Evolutionary conservation across 805 yeast genomes (phyloP), one percentile per base, ranked within the genome.

Genomic region (Ogataea neopini): DNA sequence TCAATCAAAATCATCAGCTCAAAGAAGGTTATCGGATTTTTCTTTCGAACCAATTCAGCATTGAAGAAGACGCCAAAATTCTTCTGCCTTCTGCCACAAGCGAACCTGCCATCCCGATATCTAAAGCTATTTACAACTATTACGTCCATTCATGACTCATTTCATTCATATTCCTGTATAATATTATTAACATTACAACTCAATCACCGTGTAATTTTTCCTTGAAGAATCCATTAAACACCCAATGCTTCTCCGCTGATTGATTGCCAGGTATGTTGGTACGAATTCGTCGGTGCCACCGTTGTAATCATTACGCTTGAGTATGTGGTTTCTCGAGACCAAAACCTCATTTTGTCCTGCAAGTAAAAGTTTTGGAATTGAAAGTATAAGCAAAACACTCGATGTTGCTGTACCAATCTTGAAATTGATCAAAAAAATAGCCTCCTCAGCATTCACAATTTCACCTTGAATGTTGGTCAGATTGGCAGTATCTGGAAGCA

Each of bases 211-310:
- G 53, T 74, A 76, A 43, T 70, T 66, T 50, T 68, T 72, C 42
- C 61, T 70, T 20, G 70, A 57, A 7, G 59, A 52, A 51, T 75
- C 80, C 29, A 77, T 50, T 13, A 78, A 49, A 49, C 76, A 72
- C 5, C 72, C 76, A 35, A 64, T 59, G 0, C 62, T 49, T 20
- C 64, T 57, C 3, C 49, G 30, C 2, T 63, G 49, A 47, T 67
- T 72, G n/a, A 69, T 50, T 0, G 73, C 56, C 36, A 75, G 32
- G 40, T 58, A 57, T 3, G 54, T 48, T 1, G 77, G 75, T n/a
- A 55, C 45, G 29, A 61, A 59, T 1, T 40, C 52, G 11, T 41
- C 43, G 18, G 40, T 7, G 47, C 29, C 34, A 17, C 38, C 43
- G 43, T 42, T 26, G 30, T 43, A 36, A 9, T 51, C 40, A 3